Evolutionary conservation across 208 protist genomes (phyloP).

Genomic region (Trypanosoma conorhini): DNA sequence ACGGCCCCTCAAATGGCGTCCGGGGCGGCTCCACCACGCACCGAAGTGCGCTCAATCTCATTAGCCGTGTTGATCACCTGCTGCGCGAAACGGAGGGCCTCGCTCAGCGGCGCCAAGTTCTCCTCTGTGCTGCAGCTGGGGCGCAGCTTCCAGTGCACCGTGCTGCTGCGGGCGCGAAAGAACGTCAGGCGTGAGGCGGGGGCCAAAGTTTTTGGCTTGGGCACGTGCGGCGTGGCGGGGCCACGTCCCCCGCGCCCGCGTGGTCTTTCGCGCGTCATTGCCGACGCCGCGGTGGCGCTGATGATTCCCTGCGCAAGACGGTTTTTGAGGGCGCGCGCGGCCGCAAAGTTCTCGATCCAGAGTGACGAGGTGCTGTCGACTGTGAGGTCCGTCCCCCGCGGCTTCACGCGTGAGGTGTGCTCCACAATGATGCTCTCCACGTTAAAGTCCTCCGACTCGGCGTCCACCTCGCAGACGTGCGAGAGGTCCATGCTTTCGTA

Average conservation of each 20-base stretch:
- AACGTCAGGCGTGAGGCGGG: conserved; percentile 79
- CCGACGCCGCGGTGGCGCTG: conserved; percentile 42
- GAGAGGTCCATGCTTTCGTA: conserved; percentile 86
- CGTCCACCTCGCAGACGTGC: conserved; percentile 78
- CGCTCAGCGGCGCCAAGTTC: conserved; percentile 75
- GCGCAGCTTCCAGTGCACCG: conserved; percentile 82
- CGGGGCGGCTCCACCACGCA: conserved; percentile 66
- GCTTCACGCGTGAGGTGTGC: conserved; percentile 71
- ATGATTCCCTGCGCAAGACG: conserved; percentile 42
- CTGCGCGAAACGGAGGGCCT: conserved; percentile 78
- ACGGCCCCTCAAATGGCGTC: conserved; percentile 38
- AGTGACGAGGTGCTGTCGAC: conserved; percentile 85
- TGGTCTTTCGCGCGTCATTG: conserved; percentile 20
- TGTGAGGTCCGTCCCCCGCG: conserved; percentile 65
- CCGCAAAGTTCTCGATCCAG: conserved; percentile 88
- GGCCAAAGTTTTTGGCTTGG: conserved; percentile 46
- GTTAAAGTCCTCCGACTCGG: conserved; percentile 78
- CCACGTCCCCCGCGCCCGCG: conserved; percentile 20
- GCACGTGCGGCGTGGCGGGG: conserved; percentile 21
- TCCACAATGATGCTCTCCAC: conserved; percentile 88
- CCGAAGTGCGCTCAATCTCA: conserved; percentile 75
- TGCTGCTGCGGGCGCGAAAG: conserved; percentile 70
- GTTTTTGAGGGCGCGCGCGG: conserved; percentile 70
- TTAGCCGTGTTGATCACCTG: conserved; percentile 83
- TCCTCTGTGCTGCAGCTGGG: conserved; percentile 60